Percentiles rank a stretch among this genome's conserved stretches.
Conservation (phyloP, 2,329 filamentous ascomycete species). For the Penicillium sp. region DNA sequence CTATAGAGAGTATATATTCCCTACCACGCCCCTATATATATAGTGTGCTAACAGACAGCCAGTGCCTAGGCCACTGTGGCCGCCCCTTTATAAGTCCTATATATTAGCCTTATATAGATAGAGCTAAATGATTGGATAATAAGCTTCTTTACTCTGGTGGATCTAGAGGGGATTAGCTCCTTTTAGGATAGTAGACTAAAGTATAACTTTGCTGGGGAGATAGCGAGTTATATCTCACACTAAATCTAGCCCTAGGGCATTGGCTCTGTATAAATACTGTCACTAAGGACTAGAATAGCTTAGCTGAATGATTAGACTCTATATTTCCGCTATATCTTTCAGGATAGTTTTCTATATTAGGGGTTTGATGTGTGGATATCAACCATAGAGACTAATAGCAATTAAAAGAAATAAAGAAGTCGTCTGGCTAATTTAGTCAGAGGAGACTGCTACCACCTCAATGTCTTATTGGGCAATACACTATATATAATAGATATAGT, state of each 20-base stretch:
- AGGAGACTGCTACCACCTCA: conserved; percentile 13
- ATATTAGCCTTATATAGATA: not conserved
- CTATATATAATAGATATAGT: conserved; percentile 15
- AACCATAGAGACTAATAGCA: conserved; percentile 15
- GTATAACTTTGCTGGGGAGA: conserved; percentile 13
- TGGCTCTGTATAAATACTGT: conserved; percentile 15
- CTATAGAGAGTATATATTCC: conserved; percentile 16
- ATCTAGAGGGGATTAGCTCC: conserved; percentile 14
- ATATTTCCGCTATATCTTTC: conserved; percentile 22
- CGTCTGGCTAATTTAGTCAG: conserved; percentile 7
- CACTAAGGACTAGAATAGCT: conserved; percentile 14
- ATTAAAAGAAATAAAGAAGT: conserved; percentile 15
- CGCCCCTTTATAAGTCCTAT: conserved; percentile 17
- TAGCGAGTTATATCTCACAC: conserved; percentile 9
- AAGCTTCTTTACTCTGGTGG: conserved; percentile 8
- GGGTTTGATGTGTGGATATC: conserved; percentile 23
- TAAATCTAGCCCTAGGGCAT: conserved; percentile 17
- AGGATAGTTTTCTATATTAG: conserved; percentile 19
- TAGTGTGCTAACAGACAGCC: not conserved
- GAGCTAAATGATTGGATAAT: no score
- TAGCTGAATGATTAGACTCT: conserved; percentile 5
- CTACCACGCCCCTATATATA: not conserved
- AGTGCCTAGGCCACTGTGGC: conserved; percentile 22
- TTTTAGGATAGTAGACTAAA: conserved; percentile 17
- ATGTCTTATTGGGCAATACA: conserved; percentile 11